Base-by-base conservation (phyloP, 1,139 yeast species). In the Yamadazyma taylorii region DNA sequence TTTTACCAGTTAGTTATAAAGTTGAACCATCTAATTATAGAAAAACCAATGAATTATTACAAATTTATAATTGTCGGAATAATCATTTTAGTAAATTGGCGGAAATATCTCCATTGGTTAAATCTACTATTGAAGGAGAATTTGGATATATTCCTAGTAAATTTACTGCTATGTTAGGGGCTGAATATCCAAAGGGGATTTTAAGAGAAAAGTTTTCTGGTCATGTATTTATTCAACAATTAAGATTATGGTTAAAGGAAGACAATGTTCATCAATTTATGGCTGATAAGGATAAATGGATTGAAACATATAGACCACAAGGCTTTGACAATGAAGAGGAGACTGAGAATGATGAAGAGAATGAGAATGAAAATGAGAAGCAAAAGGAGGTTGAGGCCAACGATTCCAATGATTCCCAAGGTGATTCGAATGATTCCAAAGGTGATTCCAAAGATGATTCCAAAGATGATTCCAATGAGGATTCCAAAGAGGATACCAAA, bases 71-170 rank as follows among this genome's bases (percentile, higher is more conserved):
- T 41, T 67, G 64, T 41, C 48, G 64, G 32, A 53, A 60, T 38
- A 57, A 56, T 33, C 64, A 60, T 46, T 59, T 60, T 35, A 46
- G 52, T 21, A 37, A 49, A 17, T 47, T 53, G 26, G 42, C 48
- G 32, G 61, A 59, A 40, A 39, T 60, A 10, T 50, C 52, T 14
- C 67, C 67, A 14, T 48, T 61, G 31, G 38, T 51, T 10, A 51
- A 56, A 39, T 43, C 66, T 0, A 33, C 40, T 17, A 52, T 66
- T 13, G 73, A 68, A 48, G 73, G 73, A 8, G 73, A 67, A 48
- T 43, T 61, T 19, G 73, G 70, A 2, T 69, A 66, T 45, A 50
- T 67, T 10, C 74, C 74, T 5, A 49, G 43, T 40, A 53, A 35
- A 46, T 66, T 55, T 43, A 47, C 59, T 3, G 52, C 52, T 4